Percentiles rank a stretch among this genome's conserved stretches.
These are phyloP conservation scores for Pseudogymnoascus sp. DNA, from an alignment of 2,329 filamentous ascomycete genomes.

Conservation along the genomic window DNA sequence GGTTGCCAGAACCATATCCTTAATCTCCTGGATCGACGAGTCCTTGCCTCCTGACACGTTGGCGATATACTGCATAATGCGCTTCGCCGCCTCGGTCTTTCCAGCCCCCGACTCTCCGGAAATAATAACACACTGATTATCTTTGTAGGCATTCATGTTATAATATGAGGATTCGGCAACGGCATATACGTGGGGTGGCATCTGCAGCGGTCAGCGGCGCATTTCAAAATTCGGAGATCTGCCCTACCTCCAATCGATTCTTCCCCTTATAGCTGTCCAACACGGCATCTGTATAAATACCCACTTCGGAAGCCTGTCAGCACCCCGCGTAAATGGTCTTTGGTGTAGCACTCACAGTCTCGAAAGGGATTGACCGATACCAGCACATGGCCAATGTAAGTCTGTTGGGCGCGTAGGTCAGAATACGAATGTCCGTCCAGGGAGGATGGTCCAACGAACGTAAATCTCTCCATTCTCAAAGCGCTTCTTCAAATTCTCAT, in stretches of 20 bases:
- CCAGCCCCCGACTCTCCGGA: conserved; percentile 96
- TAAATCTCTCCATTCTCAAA: conserved; percentile 98
- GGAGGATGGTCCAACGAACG: conserved; percentile 39
- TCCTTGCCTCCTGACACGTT: conserved; percentile 77
- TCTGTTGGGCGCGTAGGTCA: conserved; percentile 40
- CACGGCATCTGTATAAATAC: conserved; percentile 94
- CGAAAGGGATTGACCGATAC: conserved; percentile 98
- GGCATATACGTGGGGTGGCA: conserved; percentile 92
- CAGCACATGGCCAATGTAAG: conserved; percentile 98
- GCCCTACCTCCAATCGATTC: conserved; percentile 74
- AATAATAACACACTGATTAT: conserved; percentile 99
- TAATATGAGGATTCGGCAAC: conserved; percentile 96
- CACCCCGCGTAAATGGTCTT: background rate
- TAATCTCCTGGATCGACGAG: conserved; percentile 82
- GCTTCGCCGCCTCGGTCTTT: conserved; percentile 97
- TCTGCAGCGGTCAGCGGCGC: conserved; percentile 30
- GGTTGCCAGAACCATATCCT: conserved; percentile 98
- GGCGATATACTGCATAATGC: conserved; percentile 99
- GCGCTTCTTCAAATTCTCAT: conserved; percentile 96
- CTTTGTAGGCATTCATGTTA: conserved; percentile 99
- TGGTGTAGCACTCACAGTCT: conserved; percentile 51
- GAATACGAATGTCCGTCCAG: background rate
- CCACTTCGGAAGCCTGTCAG: conserved; percentile 50
- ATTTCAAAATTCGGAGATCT: background rate
- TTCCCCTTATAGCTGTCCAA: conserved; percentile 93